Percentiles rank a stretch among this genome's conserved stretches.
Evolutionary conservation across 2,329 filamentous ascomycete species (phyloP).

Genomic region (Beauveria varroae): DNA sequence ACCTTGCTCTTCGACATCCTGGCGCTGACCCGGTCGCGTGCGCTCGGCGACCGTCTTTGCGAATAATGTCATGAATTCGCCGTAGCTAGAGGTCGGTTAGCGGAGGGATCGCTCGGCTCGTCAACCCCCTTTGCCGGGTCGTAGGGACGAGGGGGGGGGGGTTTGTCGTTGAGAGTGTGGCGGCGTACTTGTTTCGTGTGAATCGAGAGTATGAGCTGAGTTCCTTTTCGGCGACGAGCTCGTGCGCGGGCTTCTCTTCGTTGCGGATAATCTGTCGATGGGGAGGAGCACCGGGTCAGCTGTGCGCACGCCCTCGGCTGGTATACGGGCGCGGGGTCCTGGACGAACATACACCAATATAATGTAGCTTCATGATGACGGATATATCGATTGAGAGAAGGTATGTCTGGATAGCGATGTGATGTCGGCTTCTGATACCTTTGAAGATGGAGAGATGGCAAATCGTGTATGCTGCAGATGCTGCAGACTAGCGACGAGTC

Average conservation of each 20-base stretch:
- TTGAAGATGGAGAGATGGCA: not conserved
- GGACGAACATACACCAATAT: constrained; percentile 65
- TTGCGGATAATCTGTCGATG: constrained; percentile 67
- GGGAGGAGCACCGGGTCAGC: constrained; percentile 10
- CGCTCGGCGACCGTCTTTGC: constrained; percentile 81
- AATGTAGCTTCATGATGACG: constrained; percentile 72
- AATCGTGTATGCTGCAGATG: constrained; percentile 1
- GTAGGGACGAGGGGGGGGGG: not conserved
- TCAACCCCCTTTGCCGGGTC: not conserved
- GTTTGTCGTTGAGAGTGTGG: not conserved
- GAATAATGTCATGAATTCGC: constrained; percentile 74
- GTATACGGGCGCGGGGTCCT: constrained; percentile 19
- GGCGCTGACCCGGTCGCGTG: constrained; percentile 71
- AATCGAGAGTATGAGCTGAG: constrained; percentile 74
- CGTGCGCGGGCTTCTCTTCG: constrained; percentile 64
- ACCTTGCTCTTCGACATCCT: constrained; percentile 80
- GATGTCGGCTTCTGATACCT: not conserved
- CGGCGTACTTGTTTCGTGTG: constrained; percentile 60
- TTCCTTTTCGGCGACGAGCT: constrained; percentile 71
- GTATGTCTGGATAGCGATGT: not conserved
- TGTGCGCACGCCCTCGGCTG: constrained; percentile 10
- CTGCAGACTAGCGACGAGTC: constrained; percentile 3
- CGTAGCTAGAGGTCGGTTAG: constrained; percentile 29
- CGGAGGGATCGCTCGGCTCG: constrained; percentile 6
- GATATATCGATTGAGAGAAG: not conserved